phyloP scores from a whole-genome alignment of 352 stramenopile species.

The Phytophthora cryptogea region DNA sequence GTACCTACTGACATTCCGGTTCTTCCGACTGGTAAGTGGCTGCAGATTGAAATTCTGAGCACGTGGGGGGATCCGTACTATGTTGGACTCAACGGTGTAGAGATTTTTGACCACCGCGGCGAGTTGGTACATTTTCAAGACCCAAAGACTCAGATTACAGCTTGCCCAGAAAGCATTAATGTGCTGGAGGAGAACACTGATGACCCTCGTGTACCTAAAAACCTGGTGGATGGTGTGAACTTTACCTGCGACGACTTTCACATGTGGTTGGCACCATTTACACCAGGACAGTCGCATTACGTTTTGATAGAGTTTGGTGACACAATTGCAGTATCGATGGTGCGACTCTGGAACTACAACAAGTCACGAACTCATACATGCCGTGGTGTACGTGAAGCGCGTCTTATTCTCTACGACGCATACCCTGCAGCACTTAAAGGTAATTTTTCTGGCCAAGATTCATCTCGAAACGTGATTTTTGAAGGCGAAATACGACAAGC shows the following conservation, averaged over 20 bases:
- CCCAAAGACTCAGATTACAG: slow-evolving; percentile 54
- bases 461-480: slow-evolving; percentile 59
- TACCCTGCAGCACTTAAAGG: slow-evolving; percentile 8
- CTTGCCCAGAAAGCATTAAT: slow-evolving; percentile 85
- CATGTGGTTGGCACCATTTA: slow-evolving; percentile 91
- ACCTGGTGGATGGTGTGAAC: slow-evolving; percentile 87
- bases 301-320: slow-evolving; percentile 59
- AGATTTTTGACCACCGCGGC: slow-evolving; percentile 84
- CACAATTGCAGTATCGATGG: slow-evolving; percentile 63
- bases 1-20: slow-evolving; percentile 48
- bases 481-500: slow-evolving; percentile 85
- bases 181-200: slow-evolving; percentile 87
- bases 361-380: slow-evolving; percentile 87
- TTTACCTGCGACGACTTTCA: slow-evolving; percentile 92
- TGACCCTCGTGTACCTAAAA: slow-evolving; percentile 71
- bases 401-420: slow-evolving; percentile 52
- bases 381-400: slow-evolving; percentile 64
- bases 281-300: slow-evolving; percentile 50
- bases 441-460: not conserved
- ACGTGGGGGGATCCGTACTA: slow-evolving; percentile 92
- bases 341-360: slow-evolving; percentile 94
- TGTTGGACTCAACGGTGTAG: slow-evolving; percentile 89
- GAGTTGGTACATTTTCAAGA: slow-evolving; percentile 55
- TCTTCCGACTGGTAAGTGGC: slow-evolving; percentile 57
- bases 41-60: slow-evolving; percentile 80